Evolutionary conservation across 176 grass and related monocot genomes (phyloP), one percentile per base, ranked within the genome.

Genomic region (Phragmites australis): DNA sequence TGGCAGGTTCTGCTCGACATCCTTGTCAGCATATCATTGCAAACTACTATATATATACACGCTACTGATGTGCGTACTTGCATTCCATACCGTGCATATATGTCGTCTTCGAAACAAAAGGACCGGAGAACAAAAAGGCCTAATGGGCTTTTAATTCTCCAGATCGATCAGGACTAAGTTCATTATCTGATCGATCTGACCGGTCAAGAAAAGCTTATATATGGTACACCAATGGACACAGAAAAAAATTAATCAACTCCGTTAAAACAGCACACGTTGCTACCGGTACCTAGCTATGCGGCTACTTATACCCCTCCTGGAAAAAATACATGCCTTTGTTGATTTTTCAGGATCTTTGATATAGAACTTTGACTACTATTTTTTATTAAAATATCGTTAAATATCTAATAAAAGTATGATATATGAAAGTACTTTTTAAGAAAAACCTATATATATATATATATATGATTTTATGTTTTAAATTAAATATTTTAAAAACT

Each of bases 181-280:
- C 15, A 46, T 41, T 8, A 19, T 37, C 34, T 65, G n/a, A 74
- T 37, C 16, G 59, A 75, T 41, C 51, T 56, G 70, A 56, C 50
- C 32, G 25, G 53, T 42, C 43, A 51, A 31, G 12, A 9, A 67
- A 68, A 47, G n/a, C 59, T 63, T 32, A 45, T 8, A 22, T 46
- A 16, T 26, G 65, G 41, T 11, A 68, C 4, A 68, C 8, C 54
- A 22, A 51, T 34, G 45, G 45, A 85, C 47, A 69, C 29, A 60
- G 59, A 27, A 42, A 65, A 31, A 39, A n/a, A n/a, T n/a, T 49
- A 34, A 59, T 49, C 60, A 69, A 11, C 16, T 41, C 27, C 6
- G 34, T 17, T 45, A 44, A 74, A 82, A 87, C 85, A 82, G 31
- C 70, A 8, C 78, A 76, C 70, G 84, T 75, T 87, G 77, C 77